Conservation (phyloP, 495 filamentous ascomycete species). For the Hypoxylon cercidicola region DNA sequence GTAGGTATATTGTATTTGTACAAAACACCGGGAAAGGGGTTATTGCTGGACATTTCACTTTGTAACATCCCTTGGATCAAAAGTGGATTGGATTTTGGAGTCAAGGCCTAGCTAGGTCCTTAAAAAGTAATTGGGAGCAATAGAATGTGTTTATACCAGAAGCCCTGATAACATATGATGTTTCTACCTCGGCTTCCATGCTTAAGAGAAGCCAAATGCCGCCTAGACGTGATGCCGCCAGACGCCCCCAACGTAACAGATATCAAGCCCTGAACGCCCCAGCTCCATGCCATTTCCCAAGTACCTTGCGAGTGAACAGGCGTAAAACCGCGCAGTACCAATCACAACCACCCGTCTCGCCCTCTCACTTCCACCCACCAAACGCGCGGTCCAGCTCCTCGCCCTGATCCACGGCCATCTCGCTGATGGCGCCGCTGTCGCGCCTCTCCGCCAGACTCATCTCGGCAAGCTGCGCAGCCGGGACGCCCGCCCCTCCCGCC, state of each 20-base stretch:
- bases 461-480: conserved; percentile 38
- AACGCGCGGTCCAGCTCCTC: conserved; percentile 91
- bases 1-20: too few relatives aligned
- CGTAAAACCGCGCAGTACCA: too few relatives aligned
- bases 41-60: too few relatives aligned
- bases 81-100: too few relatives aligned
- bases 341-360: conserved; percentile 6
- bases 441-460: conserved; percentile 50
- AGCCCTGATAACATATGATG: too few relatives aligned
- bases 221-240: not conserved
- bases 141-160: too few relatives aligned
- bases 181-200: not conserved
- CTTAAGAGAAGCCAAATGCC: not conserved
- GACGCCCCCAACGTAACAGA: not conserved
- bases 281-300: conserved; percentile 16
- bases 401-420: conserved; percentile 68
- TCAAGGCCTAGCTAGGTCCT: too few relatives aligned
- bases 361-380: conserved; percentile 67
- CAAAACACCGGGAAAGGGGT: too few relatives aligned
- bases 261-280: conserved; percentile 15
- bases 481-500: conserved; percentile 19
- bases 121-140: too few relatives aligned
- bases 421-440: conserved; percentile 48
- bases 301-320: not conserved
- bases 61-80: too few relatives aligned